Conservation (phyloP, 2,329 filamentous ascomycete genomes). For the Aspergillus luchuensis region DNA sequence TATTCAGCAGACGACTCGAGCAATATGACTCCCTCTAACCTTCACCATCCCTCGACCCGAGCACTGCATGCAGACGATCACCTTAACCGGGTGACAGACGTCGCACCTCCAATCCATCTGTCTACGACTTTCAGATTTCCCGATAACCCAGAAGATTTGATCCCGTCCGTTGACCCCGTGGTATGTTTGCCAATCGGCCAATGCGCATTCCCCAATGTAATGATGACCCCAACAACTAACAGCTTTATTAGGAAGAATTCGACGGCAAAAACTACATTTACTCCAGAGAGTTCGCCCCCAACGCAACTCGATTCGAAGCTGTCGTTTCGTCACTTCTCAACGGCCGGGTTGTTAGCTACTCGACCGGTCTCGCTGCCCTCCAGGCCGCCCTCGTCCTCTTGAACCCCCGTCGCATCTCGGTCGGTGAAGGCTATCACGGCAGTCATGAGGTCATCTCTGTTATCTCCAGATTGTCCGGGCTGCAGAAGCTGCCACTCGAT, state of each 20-base stretch:
- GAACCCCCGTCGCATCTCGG: slow-evolving; percentile 79
- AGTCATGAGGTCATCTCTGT: slow-evolving; percentile 83
- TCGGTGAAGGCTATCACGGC: slow-evolving; percentile 86
- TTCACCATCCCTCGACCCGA: slow-evolving; percentile 51
- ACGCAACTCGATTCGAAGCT: slow-evolving; percentile 80
- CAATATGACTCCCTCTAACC: slow-evolving; percentile 24
- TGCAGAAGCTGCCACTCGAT: slow-evolving; percentile 72
- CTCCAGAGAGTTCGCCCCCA: slow-evolving; percentile 77
- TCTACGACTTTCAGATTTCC: slow-evolving; percentile 88
- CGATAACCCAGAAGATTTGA: slow-evolving; percentile 66
- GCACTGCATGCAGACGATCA: slow-evolving; percentile 79
- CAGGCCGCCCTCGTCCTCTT: slow-evolving; percentile 79
- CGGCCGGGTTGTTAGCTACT: slow-evolving; percentile 70
- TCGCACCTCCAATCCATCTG: slow-evolving; percentile 86
- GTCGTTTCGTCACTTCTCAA: slow-evolving; percentile 73
- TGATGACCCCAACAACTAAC: background rate
- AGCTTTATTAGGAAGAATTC: slow-evolving; percentile 18
- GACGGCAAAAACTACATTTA: slow-evolving; percentile 66
- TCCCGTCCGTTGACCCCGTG: slow-evolving; percentile 53
- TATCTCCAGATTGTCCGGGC: slow-evolving; percentile 72
- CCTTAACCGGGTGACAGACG: slow-evolving; percentile 71
- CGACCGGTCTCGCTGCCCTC: slow-evolving; percentile 82
- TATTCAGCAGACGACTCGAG: no score
- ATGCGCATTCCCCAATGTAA: background rate
- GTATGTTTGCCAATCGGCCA: slow-evolving; percentile 29